phyloP scores from a whole-genome alignment of 495 filamentous ascomycete genomes.

The Lindgomyces ingoldianus region DNA sequence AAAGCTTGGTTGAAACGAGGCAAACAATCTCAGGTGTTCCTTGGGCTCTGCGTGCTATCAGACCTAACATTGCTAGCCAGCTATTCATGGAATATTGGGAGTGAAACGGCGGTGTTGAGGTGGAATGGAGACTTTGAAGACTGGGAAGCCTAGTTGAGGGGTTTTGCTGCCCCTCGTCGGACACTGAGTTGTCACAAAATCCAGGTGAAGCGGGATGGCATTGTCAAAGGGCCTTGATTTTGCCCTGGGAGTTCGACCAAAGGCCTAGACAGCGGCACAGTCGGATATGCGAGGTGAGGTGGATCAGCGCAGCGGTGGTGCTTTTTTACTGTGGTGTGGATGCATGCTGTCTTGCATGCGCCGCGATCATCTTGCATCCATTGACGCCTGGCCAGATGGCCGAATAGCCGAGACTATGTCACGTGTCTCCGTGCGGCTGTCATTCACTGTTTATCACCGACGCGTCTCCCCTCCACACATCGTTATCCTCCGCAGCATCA shows the following conservation, averaged over 20 bases:
- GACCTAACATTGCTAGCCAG: conserved; percentile 1
- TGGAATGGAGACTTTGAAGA: conserved; percentile 5
- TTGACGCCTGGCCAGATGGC: not conserved
- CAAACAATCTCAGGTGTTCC: conserved; percentile 13
- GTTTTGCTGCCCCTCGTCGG: conserved; percentile 13
- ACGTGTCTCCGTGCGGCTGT: conserved; percentile 11
- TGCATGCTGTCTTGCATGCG: conserved; percentile 20
- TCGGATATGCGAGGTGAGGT: conserved; percentile 13
- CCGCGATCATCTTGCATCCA: conserved; percentile 14
- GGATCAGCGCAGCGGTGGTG: not conserved
- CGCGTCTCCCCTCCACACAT: conserved; percentile 15
- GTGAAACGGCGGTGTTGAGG: conserved; percentile 25
- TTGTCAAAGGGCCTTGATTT: conserved; percentile 24
- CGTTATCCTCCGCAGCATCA: conserved; percentile 12
- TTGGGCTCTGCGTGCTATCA: conserved; percentile 2
- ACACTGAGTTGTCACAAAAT: conserved; percentile 1
- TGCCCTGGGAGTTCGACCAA: not conserved
- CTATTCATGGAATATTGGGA: not conserved
- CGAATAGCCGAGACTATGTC: not conserved
- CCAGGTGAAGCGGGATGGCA: not conserved
- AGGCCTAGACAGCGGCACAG: conserved; percentile 20
- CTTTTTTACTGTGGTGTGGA: conserved; percentile 12
- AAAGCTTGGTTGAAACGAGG: conserved; percentile 6
- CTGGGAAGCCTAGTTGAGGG: conserved; percentile 17
- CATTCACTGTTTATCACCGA: not conserved